These are phyloP conservation scores for Phytophthora brassicae DNA, from an alignment of 352 stramenopile genomes.

Conservation along the genomic window DNA sequence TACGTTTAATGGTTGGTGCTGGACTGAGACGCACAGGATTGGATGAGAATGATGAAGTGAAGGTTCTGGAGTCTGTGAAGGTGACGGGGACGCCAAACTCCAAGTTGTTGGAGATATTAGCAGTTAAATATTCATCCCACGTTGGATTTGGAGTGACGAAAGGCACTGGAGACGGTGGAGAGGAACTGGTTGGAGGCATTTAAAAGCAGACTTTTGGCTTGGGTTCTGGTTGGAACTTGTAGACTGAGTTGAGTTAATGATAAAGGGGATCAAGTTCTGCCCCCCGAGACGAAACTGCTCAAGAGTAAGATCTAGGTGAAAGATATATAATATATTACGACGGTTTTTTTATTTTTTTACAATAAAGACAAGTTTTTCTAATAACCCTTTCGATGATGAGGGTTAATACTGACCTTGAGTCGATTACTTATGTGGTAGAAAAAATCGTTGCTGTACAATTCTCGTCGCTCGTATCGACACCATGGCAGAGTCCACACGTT, in stretches of 20 bases:
- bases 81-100: conserved; percentile 18
- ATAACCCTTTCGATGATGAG: no score
- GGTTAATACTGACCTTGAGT: no score
- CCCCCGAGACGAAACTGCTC: conserved; percentile 21
- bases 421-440: no score
- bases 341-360: no score
- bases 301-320: no score
- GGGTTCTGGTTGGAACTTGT: conserved; percentile 1
- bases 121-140: conserved; percentile 32
- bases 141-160: conserved; percentile 18
- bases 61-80: conserved; percentile 8
- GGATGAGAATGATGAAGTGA: no score
- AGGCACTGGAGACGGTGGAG: conserved; percentile 4
- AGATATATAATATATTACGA: no score
- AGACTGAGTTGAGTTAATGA: conserved; percentile 16
- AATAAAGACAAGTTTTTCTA: no score
- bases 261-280: no score
- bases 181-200: conserved; percentile 12
- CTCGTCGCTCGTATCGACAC: conserved; percentile 4
- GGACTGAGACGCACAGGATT: conserved; percentile 17
- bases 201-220: no score
- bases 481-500: conserved; percentile 10
- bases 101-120: neutral
- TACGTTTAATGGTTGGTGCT: conserved; percentile 15
- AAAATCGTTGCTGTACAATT: no score